A percentile compares a stretch with the other conserved stretches of the same genome.
Conservation (phyloP, 805 yeast species). For the Wickerhamiella musiphila region DNA sequence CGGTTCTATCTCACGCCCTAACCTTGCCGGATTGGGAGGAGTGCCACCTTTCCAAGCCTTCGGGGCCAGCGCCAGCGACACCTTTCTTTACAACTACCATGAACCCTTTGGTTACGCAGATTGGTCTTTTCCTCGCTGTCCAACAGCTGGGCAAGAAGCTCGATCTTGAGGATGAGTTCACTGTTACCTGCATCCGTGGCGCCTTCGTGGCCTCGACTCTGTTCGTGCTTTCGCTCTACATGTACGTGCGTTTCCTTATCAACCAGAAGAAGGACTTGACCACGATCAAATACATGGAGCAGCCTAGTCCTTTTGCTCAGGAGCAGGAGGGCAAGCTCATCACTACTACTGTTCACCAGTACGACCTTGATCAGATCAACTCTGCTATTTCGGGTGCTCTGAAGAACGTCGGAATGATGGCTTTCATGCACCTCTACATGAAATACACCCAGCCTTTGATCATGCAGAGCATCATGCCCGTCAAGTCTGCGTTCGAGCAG, state of each 20-base stretch:
- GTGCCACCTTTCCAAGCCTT: too few species aligned
- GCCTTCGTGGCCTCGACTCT: constrained; percentile 52
- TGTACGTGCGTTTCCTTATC: constrained; percentile 44
- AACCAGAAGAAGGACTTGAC: constrained; percentile 66
- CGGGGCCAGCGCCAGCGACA: too few species aligned
- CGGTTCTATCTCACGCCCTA: too few species aligned
- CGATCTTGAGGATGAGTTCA: constrained; percentile 71
- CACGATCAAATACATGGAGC: constrained; percentile 77
- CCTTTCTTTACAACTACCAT: constrained; percentile 22
- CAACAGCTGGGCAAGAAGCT: constrained; percentile 86
- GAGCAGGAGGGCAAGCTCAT: constrained; percentile 50
- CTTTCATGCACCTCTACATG: constrained; percentile 94
- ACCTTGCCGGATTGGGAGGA: too few species aligned
- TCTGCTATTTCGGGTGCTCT: constrained; percentile 63
- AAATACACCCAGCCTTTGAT: constrained; percentile 92
- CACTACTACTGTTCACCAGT: constrained; percentile 85
- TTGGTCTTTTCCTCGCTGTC: constrained; percentile 84
- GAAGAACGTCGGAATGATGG: constrained; percentile 92
- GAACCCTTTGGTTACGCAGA: constrained; percentile 79
- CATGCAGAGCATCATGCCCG: constrained; percentile 81
- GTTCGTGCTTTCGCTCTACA: constrained; percentile 47
- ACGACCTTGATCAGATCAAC: constrained; percentile 78
- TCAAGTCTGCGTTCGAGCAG: constrained; percentile 78
- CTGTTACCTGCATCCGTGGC: constrained; percentile 56
- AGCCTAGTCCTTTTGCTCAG: constrained; percentile 66